phyloP scores from a whole-genome alignment of 805 yeast genomes.

The Phaffomyces opuntiae region DNA sequence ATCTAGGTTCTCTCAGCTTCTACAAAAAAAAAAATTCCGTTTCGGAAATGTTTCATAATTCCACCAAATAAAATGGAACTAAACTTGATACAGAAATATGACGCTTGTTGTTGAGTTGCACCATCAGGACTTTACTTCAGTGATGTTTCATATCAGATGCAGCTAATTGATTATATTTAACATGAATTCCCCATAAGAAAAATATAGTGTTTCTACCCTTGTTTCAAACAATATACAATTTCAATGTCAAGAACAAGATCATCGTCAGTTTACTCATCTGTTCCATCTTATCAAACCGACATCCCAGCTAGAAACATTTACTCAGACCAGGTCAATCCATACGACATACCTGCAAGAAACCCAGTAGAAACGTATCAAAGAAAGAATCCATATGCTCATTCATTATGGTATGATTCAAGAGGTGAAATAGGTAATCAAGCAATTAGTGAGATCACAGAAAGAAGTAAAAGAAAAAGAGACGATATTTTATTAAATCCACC shows the following conservation, averaged over 20 bases:
- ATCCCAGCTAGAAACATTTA: too few species aligned
- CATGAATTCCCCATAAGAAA: neutral
- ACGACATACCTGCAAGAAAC: constrained; percentile 12
- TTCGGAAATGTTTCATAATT: neutral
- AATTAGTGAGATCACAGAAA: constrained; percentile 23
- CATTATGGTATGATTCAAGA: constrained; percentile 35
- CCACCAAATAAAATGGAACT: neutral
- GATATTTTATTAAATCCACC: constrained; percentile 13
- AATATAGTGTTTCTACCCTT: too few species aligned
- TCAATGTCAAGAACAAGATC: neutral
- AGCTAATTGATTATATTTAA: neutral
- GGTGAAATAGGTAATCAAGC: constrained; percentile 28
- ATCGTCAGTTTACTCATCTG: constrained; percentile 2
- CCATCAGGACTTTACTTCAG: too few species aligned
- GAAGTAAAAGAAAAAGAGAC: constrained; percentile 12
- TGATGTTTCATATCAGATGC: too few species aligned
- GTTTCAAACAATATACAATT: too few species aligned
- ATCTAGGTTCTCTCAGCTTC: too few species aligned
- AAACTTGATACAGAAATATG: neutral
- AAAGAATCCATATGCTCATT: constrained; percentile 35
- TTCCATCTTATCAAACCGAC: neutral
- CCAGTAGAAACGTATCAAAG: constrained; percentile 11
- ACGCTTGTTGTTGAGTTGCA: neutral
- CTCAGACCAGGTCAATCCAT: neutral
- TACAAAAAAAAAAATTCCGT: too few species aligned